phyloP scores from a whole-genome alignment of 2,329 filamentous ascomycete genomes.

The Fusarium sp. region DNA sequence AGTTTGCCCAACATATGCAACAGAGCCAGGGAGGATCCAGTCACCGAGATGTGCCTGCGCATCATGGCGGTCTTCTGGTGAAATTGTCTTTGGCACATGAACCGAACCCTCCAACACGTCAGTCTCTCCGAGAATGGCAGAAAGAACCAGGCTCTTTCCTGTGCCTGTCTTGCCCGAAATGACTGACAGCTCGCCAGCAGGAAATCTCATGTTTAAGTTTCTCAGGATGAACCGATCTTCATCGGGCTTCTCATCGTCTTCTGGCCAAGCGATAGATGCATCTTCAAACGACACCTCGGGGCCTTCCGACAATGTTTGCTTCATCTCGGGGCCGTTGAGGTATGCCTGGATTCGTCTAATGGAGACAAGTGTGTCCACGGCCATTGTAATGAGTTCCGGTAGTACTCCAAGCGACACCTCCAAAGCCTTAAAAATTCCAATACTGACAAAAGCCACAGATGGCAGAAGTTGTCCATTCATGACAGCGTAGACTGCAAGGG shows the following conservation, averaged over 20 bases:
- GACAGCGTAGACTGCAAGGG: slow-evolving; percentile 77
- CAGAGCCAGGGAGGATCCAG: slow-evolving; percentile 78
- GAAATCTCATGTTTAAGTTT: slow-evolving; percentile 77
- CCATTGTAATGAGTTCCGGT: slow-evolving; percentile 79
- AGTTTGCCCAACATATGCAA: slow-evolving; percentile 84
- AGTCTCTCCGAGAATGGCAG: slow-evolving; percentile 81
- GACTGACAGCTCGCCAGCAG: slow-evolving; percentile 77
- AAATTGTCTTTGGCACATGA: slow-evolving; percentile 66
- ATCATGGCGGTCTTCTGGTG: slow-evolving; percentile 71
- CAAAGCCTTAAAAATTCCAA: slow-evolving; percentile 81
- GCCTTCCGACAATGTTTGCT: slow-evolving; percentile 66
- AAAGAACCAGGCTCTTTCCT: slow-evolving; percentile 82
- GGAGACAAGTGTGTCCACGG: slow-evolving; percentile 81
- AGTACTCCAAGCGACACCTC: slow-evolving; percentile 79
- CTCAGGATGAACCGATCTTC: slow-evolving; percentile 75
- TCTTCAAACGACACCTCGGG: slow-evolving; percentile 75
- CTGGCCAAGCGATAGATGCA: slow-evolving; percentile 82
- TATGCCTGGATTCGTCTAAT: slow-evolving; percentile 80
- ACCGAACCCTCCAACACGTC: slow-evolving; percentile 77
- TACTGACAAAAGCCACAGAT: slow-evolving; percentile 84
- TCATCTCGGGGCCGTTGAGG: slow-evolving; percentile 76
- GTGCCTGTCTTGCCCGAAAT: slow-evolving; percentile 84
- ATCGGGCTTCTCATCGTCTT: slow-evolving; percentile 71
- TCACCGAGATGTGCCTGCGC: slow-evolving; percentile 72
- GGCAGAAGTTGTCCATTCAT: slow-evolving; percentile 75